phyloP scores from a whole-genome alignment of 495 filamentous ascomycete species.

The Penicillium angulare region DNA sequence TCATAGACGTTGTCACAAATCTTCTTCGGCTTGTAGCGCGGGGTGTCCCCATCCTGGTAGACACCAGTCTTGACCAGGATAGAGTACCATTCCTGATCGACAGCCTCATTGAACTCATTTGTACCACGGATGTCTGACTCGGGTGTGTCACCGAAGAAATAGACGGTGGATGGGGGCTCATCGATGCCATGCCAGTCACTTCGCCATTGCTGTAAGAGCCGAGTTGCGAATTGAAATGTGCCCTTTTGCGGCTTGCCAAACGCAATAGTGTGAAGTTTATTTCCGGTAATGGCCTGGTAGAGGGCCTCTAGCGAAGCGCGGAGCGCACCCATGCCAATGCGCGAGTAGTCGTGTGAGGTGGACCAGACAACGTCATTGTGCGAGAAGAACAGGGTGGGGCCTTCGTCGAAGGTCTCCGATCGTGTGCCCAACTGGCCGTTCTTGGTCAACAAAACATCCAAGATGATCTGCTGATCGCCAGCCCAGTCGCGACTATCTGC shows the following conservation, averaged over 20 bases:
- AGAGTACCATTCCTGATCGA: conserved; percentile 76
- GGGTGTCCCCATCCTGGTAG: conserved; percentile 73
- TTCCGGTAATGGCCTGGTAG: conserved; percentile 74
- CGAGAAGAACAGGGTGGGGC: conserved; percentile 84
- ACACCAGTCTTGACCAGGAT: conserved; percentile 87
- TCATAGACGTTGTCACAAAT: conserved; percentile 75
- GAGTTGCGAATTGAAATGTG: conserved; percentile 84
- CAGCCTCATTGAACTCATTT: conserved; percentile 65
- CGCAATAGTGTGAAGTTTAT: conserved; percentile 70
- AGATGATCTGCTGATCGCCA: conserved; percentile 91
- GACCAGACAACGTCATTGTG: conserved; percentile 92
- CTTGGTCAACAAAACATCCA: conserved; percentile 81
- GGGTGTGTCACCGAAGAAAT: conserved; percentile 89
- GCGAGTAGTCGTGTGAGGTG: conserved; percentile 79
- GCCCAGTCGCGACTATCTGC: too few relatives aligned
- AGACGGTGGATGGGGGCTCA: conserved; percentile 73
- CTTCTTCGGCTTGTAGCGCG: conserved; percentile 65
- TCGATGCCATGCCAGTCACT: conserved; percentile 74
- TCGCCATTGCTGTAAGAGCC: conserved; percentile 78
- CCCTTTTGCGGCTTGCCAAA: conserved; percentile 90
- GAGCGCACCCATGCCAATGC: too few relatives aligned
- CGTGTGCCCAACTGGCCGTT: conserved; percentile 72
- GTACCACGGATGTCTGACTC: conserved; percentile 86
- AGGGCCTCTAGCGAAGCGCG: conserved; percentile 77
- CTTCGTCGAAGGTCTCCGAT: conserved; percentile 80